These are phyloP conservation scores for Solanum pimpinellifolium DNA, from an alignment of 257 asterid genomes.

Conservation along the genomic window DNA sequence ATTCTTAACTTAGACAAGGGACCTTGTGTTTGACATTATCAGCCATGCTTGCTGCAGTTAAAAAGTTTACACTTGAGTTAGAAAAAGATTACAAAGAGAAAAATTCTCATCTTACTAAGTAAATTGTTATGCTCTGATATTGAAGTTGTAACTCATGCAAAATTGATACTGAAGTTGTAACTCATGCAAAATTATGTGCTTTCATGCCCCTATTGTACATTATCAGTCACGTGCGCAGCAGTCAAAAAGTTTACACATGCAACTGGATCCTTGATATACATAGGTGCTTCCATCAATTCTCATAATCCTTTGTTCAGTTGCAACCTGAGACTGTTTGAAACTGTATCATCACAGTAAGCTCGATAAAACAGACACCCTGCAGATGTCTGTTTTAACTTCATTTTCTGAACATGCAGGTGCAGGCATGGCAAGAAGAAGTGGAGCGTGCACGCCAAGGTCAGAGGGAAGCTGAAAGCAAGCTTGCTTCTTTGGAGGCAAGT, in stretches of 20 bases:
- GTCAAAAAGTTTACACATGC: background rate
- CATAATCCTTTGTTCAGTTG: background rate
- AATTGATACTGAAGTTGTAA: background rate
- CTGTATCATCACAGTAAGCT: background rate
- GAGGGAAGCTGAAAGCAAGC: slow-evolving; percentile 94
- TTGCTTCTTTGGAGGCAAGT: slow-evolving; percentile 93
- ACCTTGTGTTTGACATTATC: background rate
- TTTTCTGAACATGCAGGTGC: slow-evolving; percentile 44
- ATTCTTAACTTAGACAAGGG: background rate
- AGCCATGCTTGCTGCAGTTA: background rate
- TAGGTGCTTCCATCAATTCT: background rate
- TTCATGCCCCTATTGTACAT: background rate
- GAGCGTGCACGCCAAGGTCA: slow-evolving; percentile 96
- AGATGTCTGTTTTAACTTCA: slow-evolving; percentile 13
- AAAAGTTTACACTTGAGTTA: background rate
- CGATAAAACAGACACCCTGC: background rate
- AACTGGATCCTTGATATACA: background rate
- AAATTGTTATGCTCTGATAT: background rate
- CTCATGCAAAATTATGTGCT: background rate
- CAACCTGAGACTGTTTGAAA: background rate
- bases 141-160: background rate
- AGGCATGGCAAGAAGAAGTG: slow-evolving; percentile 99
- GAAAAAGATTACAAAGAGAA: background rate
- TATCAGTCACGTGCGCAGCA: background rate
- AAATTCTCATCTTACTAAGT: background rate